Base-by-base conservation (phyloP, 2,329 filamentous ascomycete genomes). In the Aspergillus sp. region DNA sequence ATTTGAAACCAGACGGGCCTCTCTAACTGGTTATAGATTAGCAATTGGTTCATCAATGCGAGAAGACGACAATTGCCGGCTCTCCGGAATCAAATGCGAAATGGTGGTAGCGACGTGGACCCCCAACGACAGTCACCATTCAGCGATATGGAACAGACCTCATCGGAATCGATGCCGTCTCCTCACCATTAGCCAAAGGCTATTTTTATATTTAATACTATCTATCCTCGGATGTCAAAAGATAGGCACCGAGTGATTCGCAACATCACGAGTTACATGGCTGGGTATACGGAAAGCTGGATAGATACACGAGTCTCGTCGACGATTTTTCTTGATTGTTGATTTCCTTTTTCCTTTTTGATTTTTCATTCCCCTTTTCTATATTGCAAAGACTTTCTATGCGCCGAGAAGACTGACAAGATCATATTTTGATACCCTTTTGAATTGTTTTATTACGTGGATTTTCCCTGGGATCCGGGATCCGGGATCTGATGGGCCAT, bases 1-100 rank as follows among this genome's bases (percentile, higher is more conserved):
- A 19, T 27, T 31, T 36, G 12, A 13, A 42, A 26, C n/a, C 39
- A 7, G 19, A 11, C n/a, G 28, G 19, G 6, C 4, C 28, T 37
- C 19, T 43, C 51, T 49, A 27, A 52, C 31, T 37, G 8, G 12
- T 38, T 42, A 28, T 40, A 75, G 72, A 73, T 76, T 39, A 76
- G 73, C 49, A 76, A 76, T 49, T 76, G 73, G 73, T 76, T 76
- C 46, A 76, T 76, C 47, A 76, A 76, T 47, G 73, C 73, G 6
- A 59, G 73, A 48, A 62, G 73, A 35, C 65, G 73, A 38, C 72
- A 74, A 44, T 57, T 74, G 5, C 72, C 72, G 19, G 68, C 69
- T 11, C 53, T 73, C n/a, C 66, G 69, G 33, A 70, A 69, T 40
- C 67, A 71, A 48, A 65, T 65, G 52, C 65, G 66, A n/a, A 63